A percentile compares a stretch with the other conserved stretches of the same genome.
phyloP scores from a whole-genome alignment of 2,329 filamentous ascomycete species.

The Daldinia sp. region DNA sequence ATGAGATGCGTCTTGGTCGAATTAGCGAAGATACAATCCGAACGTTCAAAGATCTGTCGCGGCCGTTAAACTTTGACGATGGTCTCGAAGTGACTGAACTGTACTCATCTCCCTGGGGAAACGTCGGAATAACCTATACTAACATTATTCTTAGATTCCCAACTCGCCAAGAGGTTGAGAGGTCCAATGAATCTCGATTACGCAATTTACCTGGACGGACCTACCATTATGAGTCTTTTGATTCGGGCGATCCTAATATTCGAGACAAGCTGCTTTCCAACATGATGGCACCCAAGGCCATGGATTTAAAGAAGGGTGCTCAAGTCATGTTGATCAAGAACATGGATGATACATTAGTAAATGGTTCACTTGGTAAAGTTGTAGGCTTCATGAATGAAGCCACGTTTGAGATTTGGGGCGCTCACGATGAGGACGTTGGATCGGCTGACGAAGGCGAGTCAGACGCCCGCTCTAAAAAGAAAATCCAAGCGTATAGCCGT shows the following conservation, averaged over 20 bases:
- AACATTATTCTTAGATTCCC: slow-evolving; percentile 69
- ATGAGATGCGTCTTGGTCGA: slow-evolving; percentile 93
- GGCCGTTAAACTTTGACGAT: slow-evolving; percentile 77
- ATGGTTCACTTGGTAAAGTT: slow-evolving; percentile 90
- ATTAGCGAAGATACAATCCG: slow-evolving; percentile 79
- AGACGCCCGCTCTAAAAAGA: slow-evolving; percentile 58
- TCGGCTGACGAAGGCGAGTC: slow-evolving; percentile 54
- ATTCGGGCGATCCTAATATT: slow-evolving; percentile 75
- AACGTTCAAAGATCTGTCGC: slow-evolving; percentile 76
- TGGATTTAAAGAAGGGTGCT: slow-evolving; percentile 87
- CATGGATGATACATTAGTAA: slow-evolving; percentile 91
- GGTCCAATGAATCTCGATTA: slow-evolving; percentile 81
- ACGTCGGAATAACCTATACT: slow-evolving; percentile 37
- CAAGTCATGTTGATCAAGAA: slow-evolving; percentile 99
- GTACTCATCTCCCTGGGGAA: slow-evolving; percentile 51
- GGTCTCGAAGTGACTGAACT: slow-evolving; percentile 85
- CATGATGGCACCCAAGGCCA: slow-evolving; percentile 87
- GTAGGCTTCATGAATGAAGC: slow-evolving; percentile 72
- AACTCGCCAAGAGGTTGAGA: slow-evolving; percentile 87
- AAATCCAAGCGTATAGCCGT: slow-evolving; percentile 61
- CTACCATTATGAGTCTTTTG: slow-evolving; percentile 75
- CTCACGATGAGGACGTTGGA: slow-evolving; percentile 49
- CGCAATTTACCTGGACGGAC: slow-evolving; percentile 72
- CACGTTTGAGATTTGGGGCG: slow-evolving; percentile 49
- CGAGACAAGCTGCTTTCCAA: slow-evolving; percentile 83